Evolutionary conservation across 2,329 filamentous ascomycete genomes (phyloP), one percentile per base, ranked within the genome.

Genomic region (Diaporthe vaccinii): DNA sequence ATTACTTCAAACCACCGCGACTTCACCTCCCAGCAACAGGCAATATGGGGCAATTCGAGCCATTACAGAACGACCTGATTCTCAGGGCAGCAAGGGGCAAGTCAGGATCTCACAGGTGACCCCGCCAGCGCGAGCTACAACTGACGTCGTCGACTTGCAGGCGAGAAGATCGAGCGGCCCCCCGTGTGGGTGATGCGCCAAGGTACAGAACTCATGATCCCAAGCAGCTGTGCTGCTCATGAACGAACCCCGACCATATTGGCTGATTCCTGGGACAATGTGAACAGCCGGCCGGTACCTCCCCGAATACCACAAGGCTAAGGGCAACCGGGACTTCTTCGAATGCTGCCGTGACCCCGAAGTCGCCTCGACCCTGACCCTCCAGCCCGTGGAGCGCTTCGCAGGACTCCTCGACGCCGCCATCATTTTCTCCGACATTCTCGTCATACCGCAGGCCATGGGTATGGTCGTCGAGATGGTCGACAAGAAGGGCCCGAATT

Each of bases 151-250:
- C 79, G 65, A 55, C 36, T 55, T 78, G 72, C 81, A 97, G 96
- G 96, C 84, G 90, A 98, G 86, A 92, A 92, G 83, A 94, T 98
- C 79, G 95, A 98, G 85, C 92, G 97, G 78, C 94, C 97, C 77
- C 97, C 97, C 75, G 95, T 97, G 88, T 99, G 97, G 97, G 95
- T 99, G 83, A 99, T 99, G 97, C 94, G 97, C 85, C 97, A 99
- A 92, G 95, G 95, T 96, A 88, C 84, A 71, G 73, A 61, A 25
- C 67, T 53, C 77, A 62, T 46, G 61, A 53, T n/a, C 28, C 73
- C 55, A 77, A 72, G 61, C 58, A 25, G 51, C 76, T 74, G 58
- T 59, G 77, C 76, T 77, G 67, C 74, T 74, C 76, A 28, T 31
- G 41, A 62, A 55, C 74, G 73, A n/a, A 36, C 8, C 15, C 53